Conservation (phyloP, 768 basidiomycete genomes). For the Termitomyces bulborhizus region DNA sequence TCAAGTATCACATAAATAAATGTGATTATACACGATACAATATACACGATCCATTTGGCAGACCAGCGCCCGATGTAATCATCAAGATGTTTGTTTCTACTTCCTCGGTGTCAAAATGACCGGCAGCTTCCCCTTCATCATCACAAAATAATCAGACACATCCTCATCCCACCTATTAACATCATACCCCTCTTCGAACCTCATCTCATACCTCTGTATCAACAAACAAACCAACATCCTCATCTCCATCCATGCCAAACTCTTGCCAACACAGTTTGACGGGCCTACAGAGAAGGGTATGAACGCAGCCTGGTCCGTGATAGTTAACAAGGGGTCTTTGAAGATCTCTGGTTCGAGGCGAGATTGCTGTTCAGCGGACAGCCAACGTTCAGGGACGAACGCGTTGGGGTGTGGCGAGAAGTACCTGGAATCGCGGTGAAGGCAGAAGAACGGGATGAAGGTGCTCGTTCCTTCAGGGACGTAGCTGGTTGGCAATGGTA, state of each 20-base stretch:
- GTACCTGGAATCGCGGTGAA: slow-evolving; percentile 41
- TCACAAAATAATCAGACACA: slow-evolving; percentile 29
- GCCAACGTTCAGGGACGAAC: slow-evolving; percentile 39
- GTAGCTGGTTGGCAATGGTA: slow-evolving; percentile 22
- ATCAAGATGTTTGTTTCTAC: neutral
- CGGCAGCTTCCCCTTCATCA: slow-evolving; percentile 23
- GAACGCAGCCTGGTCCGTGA: slow-evolving; percentile 27
- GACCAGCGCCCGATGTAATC: too few relatives aligned
- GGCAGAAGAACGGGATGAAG: slow-evolving; percentile 34
- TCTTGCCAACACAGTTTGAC: slow-evolving; percentile 35
- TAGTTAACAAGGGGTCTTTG: slow-evolving; percentile 15
- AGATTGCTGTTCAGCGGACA: slow-evolving; percentile 16
- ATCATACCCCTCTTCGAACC: slow-evolving; percentile 26
- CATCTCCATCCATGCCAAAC: slow-evolving; percentile 35
- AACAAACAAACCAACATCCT: slow-evolving; percentile 30
- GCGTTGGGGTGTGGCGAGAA: slow-evolving; percentile 38
- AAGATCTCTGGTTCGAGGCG: slow-evolving; percentile 27
- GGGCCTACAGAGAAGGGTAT: slow-evolving; percentile 39
- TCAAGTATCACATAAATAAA: neutral
- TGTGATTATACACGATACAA: too few relatives aligned
- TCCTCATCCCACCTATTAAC: slow-evolving; percentile 24
- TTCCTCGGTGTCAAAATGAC: slow-evolving; percentile 26
- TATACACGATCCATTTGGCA: too few relatives aligned
- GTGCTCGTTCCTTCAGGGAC: slow-evolving; percentile 39
- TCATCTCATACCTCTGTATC: slow-evolving; percentile 31